Percentiles rank a stretch among this genome's conserved stretches.
Conservation (phyloP, 176 grass and related monocot species). For the Alopecurus myosuroides region DNA sequence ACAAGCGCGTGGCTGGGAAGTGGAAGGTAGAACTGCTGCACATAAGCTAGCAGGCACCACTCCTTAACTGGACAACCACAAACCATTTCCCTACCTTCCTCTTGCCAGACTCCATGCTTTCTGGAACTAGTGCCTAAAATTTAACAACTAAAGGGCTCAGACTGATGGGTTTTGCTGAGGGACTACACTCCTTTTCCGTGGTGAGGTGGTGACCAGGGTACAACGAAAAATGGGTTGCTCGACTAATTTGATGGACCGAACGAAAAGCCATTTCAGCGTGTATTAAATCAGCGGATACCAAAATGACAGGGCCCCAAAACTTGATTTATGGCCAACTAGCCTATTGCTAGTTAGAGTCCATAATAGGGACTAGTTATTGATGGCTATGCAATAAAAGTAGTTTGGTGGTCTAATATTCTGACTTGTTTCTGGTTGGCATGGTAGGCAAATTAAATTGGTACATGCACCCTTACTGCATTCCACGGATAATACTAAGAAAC, state of each 20-base stretch:
- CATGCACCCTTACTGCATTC: not conserved
- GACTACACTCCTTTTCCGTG: conserved; percentile 14
- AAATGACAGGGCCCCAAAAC: conserved; percentile 15
- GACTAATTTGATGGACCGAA: conserved; percentile 21
- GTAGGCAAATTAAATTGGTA: conserved; percentile 12
- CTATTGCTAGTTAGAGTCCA: conserved; percentile 21
- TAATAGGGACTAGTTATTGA: not conserved
- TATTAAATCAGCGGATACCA: conserved; percentile 9
- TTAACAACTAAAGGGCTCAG: conserved; percentile 33
- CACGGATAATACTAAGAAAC: too few species aligned
- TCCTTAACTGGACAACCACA: conserved; percentile 43
- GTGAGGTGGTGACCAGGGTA: conserved; percentile 25
- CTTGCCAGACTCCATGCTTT: conserved; percentile 42
- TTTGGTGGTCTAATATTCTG: conserved; percentile 29
- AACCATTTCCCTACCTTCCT: conserved; percentile 52
- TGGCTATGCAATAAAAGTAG: conserved; percentile 27
- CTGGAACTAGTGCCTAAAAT: conserved; percentile 43
- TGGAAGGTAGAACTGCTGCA: conserved; percentile 59
- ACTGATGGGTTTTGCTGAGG: conserved; percentile 22
- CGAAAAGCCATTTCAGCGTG: not conserved
- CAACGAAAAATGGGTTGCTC: conserved; percentile 20
- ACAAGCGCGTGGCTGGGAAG: conserved; percentile 49
- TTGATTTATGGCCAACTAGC: conserved; percentile 18
- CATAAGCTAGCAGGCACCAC: conserved; percentile 30
- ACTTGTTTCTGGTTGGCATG: conserved; percentile 23